Evolutionary conservation across 441 rosid genomes (phyloP).

Genomic region (Geranium incanum): DNA sequence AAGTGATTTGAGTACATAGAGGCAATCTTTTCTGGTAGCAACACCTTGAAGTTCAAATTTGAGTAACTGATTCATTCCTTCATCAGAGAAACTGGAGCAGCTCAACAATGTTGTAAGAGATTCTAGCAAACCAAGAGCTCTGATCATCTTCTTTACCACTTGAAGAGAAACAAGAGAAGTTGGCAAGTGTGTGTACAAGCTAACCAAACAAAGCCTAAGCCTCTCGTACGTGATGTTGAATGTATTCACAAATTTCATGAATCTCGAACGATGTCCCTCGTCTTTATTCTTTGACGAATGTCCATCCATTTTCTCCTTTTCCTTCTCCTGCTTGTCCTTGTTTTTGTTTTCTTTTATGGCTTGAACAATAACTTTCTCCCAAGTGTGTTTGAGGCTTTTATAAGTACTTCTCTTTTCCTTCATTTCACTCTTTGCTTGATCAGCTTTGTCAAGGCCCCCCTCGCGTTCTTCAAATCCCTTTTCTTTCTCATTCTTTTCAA

Average conservation of each 20-base stretch:
- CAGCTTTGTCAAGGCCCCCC: not conserved
- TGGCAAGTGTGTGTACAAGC: conserved; percentile 2
- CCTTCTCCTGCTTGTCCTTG: no score
- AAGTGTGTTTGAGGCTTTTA: no score
- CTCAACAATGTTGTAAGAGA: not conserved
- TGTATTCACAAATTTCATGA: not conserved
- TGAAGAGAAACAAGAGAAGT: not conserved
- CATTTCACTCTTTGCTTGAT: not conserved
- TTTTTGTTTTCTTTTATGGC: no score
- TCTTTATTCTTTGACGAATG: no score
- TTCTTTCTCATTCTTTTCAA: not conserved
- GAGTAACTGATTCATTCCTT: not conserved
- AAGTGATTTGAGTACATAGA: conserved; percentile 6
- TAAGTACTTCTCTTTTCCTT: no score
- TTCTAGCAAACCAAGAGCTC: not conserved
- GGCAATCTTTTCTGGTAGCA: conserved; percentile 8
- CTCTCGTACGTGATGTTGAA: not conserved
- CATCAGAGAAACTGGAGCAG: not conserved
- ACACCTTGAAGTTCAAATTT: not conserved
- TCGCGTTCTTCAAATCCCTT: not conserved
- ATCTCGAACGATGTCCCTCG: not conserved
- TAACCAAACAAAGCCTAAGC: not conserved
- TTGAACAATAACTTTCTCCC: no score
- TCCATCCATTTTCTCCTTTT: no score
- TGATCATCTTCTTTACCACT: not conserved